Conservation (phyloP, 768 basidiomycete species). For the Termitomyces sp. region DNA sequence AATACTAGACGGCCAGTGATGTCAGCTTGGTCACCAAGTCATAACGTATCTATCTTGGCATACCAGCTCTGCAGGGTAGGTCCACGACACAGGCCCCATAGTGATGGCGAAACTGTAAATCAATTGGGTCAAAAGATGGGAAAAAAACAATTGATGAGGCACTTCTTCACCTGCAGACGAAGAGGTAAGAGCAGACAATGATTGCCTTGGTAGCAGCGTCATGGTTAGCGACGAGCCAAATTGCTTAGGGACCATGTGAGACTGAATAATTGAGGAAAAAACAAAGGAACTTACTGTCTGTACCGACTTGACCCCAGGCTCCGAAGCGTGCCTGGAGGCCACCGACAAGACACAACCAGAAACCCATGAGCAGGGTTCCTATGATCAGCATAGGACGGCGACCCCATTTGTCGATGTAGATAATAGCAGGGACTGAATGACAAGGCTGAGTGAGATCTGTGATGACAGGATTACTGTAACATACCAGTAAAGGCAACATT, state of each 20-base stretch:
- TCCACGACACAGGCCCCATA: constrained; percentile 75
- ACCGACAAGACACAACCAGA: constrained; percentile 74
- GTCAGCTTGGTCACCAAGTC: neutral
- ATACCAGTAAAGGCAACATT: constrained; percentile 36
- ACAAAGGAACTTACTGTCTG: constrained; percentile 8
- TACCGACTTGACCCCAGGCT: constrained; percentile 47
- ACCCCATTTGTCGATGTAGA: constrained; percentile 76
- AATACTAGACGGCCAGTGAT: constrained; percentile 30
- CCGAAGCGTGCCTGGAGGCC: constrained; percentile 67
- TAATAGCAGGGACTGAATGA: constrained; percentile 41
- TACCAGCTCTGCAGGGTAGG: constrained; percentile 64
- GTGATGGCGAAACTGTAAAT: constrained; percentile 52
- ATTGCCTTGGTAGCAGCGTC: constrained; percentile 56
- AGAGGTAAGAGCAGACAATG: constrained; percentile 75
- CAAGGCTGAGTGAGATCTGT: constrained; percentile 19
- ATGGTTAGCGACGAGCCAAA: constrained; percentile 54
- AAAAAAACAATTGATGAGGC: neutral
- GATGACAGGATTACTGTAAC: constrained; percentile 40
- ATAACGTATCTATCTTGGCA: neutral
- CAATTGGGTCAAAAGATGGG: neutral
- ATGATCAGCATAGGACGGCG: constrained; percentile 68
- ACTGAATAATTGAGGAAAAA: neutral
- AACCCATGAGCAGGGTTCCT: constrained; percentile 65
- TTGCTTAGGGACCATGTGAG: constrained; percentile 7
- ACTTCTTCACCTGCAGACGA: constrained; percentile 46